Evolutionary conservation across 768 basidiomycete genomes (phyloP), one percentile per base, ranked within the genome.

Genomic region (Sarcodon sp.): DNA sequence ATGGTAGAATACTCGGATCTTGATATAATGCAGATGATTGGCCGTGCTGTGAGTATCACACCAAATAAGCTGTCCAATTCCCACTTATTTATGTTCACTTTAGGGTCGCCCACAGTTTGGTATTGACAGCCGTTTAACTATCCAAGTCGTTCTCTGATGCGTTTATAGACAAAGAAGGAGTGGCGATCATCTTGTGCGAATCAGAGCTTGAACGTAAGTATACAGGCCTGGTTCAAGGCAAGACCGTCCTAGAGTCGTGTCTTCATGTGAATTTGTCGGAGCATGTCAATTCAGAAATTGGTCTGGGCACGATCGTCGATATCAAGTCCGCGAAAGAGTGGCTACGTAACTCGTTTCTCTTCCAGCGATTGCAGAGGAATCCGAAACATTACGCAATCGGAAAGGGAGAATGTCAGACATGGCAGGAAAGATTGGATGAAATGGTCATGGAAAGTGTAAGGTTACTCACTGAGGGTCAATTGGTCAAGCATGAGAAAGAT

Each of bases 11-110:
- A 96, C 62, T 83, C 85, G 0, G 93, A 96, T 59, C 71, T 96
- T 5, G 96, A 97, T 56, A 72, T 97, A 31, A 80, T 88, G 73
- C 93, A 96, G 63, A 97, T 97, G 94, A 77, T 97, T 50, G 96
- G 94, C 6, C 78, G 96, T 43, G 92, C 92, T 38, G 87, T 88
- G 59, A 61, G 80, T 55, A 49, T 18, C 38, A 46, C 37, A 27
- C 21, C 21, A 27, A 27, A 27, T 27, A 2, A 27, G 4, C 52
- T 35, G 9, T 15, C 16, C 38, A 7, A 18, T 18, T 10, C 43
- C 41, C 39, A 6, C 33, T 31, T 15, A 41, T 15, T 46, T 18
- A 7, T 10, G n/a, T 31, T 3, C 15, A n/a, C 21, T n/a, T 10
- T 49, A 89, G 80, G 91, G 92, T 7, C 75, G 92, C 33, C 91